A percentile compares a stretch with the other conserved stretches of the same genome.
These are phyloP conservation scores for Pseudogymnoascus pannorum DNA, from an alignment of 2,329 filamentous ascomycete species.

Conservation along the genomic window DNA sequence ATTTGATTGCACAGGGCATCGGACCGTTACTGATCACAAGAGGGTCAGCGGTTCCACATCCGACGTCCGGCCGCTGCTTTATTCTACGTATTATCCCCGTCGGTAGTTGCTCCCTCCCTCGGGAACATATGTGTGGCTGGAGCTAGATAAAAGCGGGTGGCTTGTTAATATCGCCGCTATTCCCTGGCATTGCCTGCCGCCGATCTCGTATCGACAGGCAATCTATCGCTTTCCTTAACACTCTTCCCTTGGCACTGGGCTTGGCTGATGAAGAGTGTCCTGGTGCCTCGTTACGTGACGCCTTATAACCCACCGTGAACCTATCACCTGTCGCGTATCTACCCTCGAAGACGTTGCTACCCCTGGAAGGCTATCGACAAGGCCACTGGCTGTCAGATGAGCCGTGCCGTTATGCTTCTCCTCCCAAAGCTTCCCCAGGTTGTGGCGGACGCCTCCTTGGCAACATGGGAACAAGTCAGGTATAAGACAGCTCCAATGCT, in stretches of 20 bases:
- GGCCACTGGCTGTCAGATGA: neutral
- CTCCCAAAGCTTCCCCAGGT: neutral
- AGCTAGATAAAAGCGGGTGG: neutral
- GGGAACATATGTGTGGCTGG: neutral
- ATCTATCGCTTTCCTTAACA: neutral
- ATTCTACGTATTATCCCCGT: neutral
- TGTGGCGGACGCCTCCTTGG: constrained; percentile 1
- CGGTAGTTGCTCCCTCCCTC: neutral
- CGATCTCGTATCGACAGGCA: neutral
- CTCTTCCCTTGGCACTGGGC: neutral
- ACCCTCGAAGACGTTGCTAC: neutral
- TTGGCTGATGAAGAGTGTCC: neutral
- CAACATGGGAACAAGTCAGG: neutral
- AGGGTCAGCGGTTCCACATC: neutral
- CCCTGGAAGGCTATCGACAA: neutral
- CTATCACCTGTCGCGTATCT: neutral
- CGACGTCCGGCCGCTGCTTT: neutral
- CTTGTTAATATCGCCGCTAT: neutral
- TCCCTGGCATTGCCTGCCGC: too few relatives aligned
- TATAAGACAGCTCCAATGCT: constrained; percentile 2
- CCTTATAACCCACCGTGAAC: neutral
- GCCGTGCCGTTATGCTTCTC: constrained; percentile 1
- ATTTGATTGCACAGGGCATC: neutral
- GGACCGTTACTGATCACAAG: neutral
- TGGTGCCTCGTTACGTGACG: constrained; percentile 4